Conservation (phyloP, 2,329 filamentous ascomycete species). For the Arthrobotrys sphaeroides region DNA sequence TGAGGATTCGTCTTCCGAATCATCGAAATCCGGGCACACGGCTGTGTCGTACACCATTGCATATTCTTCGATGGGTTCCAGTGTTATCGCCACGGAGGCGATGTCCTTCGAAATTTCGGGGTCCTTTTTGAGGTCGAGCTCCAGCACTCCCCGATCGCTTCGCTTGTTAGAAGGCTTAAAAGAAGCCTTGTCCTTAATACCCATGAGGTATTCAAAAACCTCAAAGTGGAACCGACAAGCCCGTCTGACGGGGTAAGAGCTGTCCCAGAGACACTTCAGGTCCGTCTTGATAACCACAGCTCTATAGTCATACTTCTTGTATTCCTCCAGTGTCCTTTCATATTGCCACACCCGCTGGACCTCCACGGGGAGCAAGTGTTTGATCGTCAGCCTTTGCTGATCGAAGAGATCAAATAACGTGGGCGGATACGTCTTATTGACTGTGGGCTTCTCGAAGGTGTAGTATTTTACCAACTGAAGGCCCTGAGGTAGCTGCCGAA, state of each 20-base stretch:
- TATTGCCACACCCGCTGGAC: slow-evolving; percentile 34
- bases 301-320: slow-evolving; percentile 33
- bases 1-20: neutral
- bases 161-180: neutral
- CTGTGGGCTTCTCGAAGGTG: neutral
- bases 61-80: slow-evolving; percentile 25
- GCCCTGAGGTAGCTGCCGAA: neutral
- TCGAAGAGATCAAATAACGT: slow-evolving; percentile 35
- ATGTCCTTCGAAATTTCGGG: neutral
- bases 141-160: neutral
- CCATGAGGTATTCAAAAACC: slow-evolving; percentile 43
- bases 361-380: slow-evolving; percentile 32
- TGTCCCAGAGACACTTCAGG: slow-evolving; percentile 53
- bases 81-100: neutral
- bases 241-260: slow-evolving; percentile 45
- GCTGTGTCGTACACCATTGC: neutral
- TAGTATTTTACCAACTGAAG: slow-evolving; percentile 20
- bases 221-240: slow-evolving; percentile 54
- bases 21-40: neutral
- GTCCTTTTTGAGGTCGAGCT: neutral
- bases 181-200: neutral
- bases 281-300: slow-evolving; percentile 48
- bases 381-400: slow-evolving; percentile 28
- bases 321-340: neutral
- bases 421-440: slow-evolving; percentile 27